Percentiles rank a stretch among this genome's conserved stretches.
Conservation (phyloP, 345 rosid species). For the Capsella bursapastoris region DNA sequence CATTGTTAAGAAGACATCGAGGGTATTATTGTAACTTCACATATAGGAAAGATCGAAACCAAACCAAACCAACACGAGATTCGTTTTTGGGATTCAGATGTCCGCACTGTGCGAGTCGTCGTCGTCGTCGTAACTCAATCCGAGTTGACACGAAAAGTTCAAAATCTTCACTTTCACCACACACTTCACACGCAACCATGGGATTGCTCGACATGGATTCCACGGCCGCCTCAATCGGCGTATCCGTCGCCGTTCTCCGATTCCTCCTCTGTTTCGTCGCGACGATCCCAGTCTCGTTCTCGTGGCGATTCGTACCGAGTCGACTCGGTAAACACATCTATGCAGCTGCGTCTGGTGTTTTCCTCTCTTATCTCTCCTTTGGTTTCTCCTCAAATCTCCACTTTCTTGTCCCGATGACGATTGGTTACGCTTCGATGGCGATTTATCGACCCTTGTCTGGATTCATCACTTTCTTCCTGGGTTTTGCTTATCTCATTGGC, state of each 20-base stretch:
- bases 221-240: constrained; percentile 80
- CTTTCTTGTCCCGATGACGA: constrained; percentile 79
- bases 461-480: constrained; percentile 66
- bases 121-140: constrained; percentile 16
- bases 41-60: constrained; percentile 10
- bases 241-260: constrained; percentile 80
- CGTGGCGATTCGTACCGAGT: constrained; percentile 72
- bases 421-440: constrained; percentile 81
- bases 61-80: constrained; percentile 20
- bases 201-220: constrained; percentile 54
- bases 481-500: constrained; percentile 89
- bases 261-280: constrained; percentile 88
- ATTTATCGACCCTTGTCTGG: constrained; percentile 72
- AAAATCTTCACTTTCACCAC: not conserved
- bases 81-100: not conserved
- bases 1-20: not conserved
- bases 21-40: not conserved
- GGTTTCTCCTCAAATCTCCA: constrained; percentile 93
- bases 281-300: constrained; percentile 75
- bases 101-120: constrained; percentile 22
- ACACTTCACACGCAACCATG: constrained; percentile 31
- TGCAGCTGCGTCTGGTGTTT: constrained; percentile 65
- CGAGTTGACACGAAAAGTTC: not conserved
- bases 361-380: constrained; percentile 79
- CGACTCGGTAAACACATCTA: constrained; percentile 66